phyloP scores from a whole-genome alignment of 176 grass and related monocot species.

The Triticum dicoccoides region DNA sequence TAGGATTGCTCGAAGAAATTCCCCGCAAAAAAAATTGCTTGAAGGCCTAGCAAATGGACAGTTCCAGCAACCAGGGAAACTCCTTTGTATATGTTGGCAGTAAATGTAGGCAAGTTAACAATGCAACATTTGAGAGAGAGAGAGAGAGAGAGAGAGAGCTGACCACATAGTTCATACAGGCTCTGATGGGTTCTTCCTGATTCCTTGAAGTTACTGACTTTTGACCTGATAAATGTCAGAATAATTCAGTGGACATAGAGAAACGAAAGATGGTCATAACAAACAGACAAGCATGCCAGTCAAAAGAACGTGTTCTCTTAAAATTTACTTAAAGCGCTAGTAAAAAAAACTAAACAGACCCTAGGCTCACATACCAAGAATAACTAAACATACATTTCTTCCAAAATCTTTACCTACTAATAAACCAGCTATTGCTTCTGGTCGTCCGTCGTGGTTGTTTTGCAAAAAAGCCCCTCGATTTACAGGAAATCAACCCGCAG shows the following conservation, averaged over 20 bases:
- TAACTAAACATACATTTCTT: not conserved
- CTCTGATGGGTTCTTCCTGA: slow-evolving; percentile 21
- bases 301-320: not conserved
- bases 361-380: not conserved
- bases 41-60: not conserved
- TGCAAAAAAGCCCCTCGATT: too few relatives aligned
- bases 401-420: not conserved
- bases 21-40: not conserved
- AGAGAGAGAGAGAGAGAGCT: not conserved
- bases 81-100: not conserved
- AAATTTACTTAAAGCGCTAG: not conserved
- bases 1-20: not conserved
- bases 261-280: not conserved
- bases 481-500: too few relatives aligned
- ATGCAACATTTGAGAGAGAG: not conserved
- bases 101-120: not conserved
- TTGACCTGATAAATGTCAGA: slow-evolving; percentile 32
- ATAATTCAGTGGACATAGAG: slow-evolving; percentile 14
- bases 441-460: too few relatives aligned
- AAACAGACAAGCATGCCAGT: not conserved
- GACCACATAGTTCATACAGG: slow-evolving; percentile 31
- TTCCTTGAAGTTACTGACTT: slow-evolving; percentile 25
- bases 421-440: too few relatives aligned
- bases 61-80: not conserved
- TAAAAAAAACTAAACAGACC: not conserved